Conservation (phyloP, 345 rosid species). For the Stellera chamaejasme region DNA sequence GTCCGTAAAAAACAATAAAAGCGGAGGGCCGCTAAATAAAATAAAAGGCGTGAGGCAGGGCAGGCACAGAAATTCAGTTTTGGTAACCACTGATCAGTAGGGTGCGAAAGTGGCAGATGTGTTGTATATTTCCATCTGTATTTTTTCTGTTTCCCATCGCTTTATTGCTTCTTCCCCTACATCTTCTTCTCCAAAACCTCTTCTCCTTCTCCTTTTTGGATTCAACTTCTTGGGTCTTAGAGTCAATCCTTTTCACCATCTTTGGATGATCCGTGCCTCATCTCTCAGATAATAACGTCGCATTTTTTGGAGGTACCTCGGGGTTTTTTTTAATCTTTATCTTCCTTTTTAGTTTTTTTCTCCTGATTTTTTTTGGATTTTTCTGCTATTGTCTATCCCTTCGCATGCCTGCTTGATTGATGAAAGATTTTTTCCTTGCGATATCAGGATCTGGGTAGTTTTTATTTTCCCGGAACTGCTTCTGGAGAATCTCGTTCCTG, state of each 20-base stretch:
- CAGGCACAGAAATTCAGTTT: slow-evolving; percentile 6
- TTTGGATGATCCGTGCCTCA: slow-evolving; percentile 21
- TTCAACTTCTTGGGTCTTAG: slow-evolving; percentile 4
- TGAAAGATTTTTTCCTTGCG: background rate
- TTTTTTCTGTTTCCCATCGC: background rate
- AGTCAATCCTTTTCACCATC: slow-evolving; percentile 19
- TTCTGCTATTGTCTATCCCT: slow-evolving; percentile 13
- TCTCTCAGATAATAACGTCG: slow-evolving; percentile 2
- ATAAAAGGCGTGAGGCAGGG: background rate
- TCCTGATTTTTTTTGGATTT: background rate
- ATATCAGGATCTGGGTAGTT: background rate
- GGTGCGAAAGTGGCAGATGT: slow-evolving; percentile 14
- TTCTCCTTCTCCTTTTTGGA: slow-evolving; percentile 3
- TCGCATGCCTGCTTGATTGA: background rate
- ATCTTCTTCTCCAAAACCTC: slow-evolving; percentile 15
- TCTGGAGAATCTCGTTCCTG: background rate
- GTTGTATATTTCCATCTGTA: slow-evolving; percentile 12
- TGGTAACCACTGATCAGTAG: slow-evolving; percentile 10
- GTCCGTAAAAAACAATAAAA: background rate
- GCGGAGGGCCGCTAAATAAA: background rate
- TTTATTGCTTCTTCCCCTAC: background rate
- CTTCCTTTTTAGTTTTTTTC: slow-evolving; percentile 6
- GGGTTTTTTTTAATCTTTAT: slow-evolving; percentile 9
- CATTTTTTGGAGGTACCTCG: slow-evolving; percentile 22
- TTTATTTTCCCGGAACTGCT: background rate